Evolutionary conservation across 2,329 filamentous ascomycete species (phyloP).

Genomic region (Trichoderma koningii): DNA sequence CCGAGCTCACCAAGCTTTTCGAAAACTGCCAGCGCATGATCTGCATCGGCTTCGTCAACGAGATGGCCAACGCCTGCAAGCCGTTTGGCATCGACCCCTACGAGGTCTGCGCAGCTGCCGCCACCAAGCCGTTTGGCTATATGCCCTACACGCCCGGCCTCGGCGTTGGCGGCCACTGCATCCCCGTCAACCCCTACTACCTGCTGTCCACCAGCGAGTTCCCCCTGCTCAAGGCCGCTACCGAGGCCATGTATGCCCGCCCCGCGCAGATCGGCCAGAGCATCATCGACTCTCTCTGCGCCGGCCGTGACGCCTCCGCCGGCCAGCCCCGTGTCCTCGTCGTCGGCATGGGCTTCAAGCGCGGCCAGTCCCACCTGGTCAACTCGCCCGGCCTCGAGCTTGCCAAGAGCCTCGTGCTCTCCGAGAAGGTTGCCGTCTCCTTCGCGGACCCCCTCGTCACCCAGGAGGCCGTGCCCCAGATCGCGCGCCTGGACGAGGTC

Average conservation of each 20-base stretch:
- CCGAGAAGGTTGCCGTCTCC: slow-evolving; percentile 44
- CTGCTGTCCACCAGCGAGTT: slow-evolving; percentile 51
- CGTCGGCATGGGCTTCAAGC: slow-evolving; percentile 54
- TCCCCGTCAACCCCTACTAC: slow-evolving; percentile 58
- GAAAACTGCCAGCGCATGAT: slow-evolving; percentile 61
- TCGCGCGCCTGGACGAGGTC: slow-evolving; percentile 42
- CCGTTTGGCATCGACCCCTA: slow-evolving; percentile 50
- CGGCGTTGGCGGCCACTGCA: slow-evolving; percentile 59
- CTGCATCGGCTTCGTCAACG: slow-evolving; percentile 56
- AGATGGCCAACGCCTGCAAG: slow-evolving; percentile 57
- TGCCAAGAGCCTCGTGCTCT: slow-evolving; percentile 42
- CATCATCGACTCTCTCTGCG: slow-evolving; percentile 39
- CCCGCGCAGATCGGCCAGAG: slow-evolving; percentile 45
- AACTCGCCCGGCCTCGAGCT: slow-evolving; percentile 52
- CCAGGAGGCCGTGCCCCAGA: slow-evolving; percentile 46
- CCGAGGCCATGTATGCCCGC: slow-evolving; percentile 47
- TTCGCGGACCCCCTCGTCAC: slow-evolving; percentile 50
- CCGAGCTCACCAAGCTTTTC: slow-evolving; percentile 61
- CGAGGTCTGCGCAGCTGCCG: slow-evolving; percentile 52
- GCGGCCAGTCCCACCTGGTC: slow-evolving; percentile 49
- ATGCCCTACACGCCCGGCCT: slow-evolving; percentile 50
- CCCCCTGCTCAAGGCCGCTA: slow-evolving; percentile 49
- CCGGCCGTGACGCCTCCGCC: background rate
- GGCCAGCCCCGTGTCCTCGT: slow-evolving; percentile 43
- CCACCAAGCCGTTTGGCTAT: slow-evolving; percentile 57